A percentile compares a stretch with the other conserved stretches of the same genome.
Conservation (phyloP, 306 rosid species). For the Astragalus membranaceus region DNA sequence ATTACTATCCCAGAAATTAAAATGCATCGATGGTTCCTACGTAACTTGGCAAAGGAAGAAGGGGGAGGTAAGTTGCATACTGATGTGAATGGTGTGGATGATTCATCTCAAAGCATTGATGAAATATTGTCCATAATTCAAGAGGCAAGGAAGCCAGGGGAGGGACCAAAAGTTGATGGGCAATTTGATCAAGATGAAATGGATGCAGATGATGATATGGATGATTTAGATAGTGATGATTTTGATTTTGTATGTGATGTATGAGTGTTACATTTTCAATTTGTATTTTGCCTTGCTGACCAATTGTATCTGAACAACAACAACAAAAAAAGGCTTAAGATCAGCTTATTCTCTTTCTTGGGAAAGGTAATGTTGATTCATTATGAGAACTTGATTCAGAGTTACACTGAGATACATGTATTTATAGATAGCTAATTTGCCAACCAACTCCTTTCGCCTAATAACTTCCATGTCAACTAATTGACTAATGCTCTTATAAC, state of each 20-base stretch:
- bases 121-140: conserved; percentile 64
- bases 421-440: no score
- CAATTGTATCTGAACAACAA: conserved; percentile 3
- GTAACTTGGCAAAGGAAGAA: conserved; percentile 53
- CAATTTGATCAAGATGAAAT: conserved; percentile 72
- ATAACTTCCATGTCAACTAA: no score
- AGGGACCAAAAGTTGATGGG: conserved; percentile 48
- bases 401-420: no score
- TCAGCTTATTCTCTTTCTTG: not conserved
- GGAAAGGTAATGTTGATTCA: no score
- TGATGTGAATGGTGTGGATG: conserved; percentile 22
- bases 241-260: conserved; percentile 64
- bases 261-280: conserved; percentile 7
- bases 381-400: no score
- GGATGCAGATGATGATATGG: conserved; percentile 69
- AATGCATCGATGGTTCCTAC: conserved; percentile 70
- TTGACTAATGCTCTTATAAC: no score
- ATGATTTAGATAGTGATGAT: conserved; percentile 84
- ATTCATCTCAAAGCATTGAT: conserved; percentile 45
- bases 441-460: no score
- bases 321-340: not conserved
- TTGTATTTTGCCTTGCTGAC: conserved; percentile 29
- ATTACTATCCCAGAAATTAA: conserved; percentile 77
- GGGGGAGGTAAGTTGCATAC: conserved; percentile 26
- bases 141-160: conserved; percentile 60